Percentiles rank a stretch among this genome's conserved stretches.
phyloP scores from a whole-genome alignment of 495 filamentous ascomycete species.

The Xylaria castorea region DNA sequence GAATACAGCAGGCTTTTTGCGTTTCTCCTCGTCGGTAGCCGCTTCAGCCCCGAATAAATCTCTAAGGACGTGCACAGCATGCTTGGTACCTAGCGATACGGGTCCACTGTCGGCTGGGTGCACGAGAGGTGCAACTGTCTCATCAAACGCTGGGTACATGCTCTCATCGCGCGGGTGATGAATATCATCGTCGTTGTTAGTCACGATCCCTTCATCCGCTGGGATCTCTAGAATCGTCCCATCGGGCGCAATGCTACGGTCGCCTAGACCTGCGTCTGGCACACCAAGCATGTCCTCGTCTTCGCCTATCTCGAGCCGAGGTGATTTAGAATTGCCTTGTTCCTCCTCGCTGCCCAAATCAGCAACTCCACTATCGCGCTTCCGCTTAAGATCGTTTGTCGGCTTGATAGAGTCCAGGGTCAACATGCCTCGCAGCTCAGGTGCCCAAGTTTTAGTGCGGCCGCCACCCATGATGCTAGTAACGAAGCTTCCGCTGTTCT shows the following conservation, averaged over 20 bases:
- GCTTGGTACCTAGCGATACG: slow-evolving; percentile 87
- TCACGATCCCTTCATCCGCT: slow-evolving; percentile 61
- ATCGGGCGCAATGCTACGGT: slow-evolving; percentile 56
- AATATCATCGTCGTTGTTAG: slow-evolving; percentile 62
- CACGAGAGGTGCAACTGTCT: slow-evolving; percentile 73
- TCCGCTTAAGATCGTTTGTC: slow-evolving; percentile 85
- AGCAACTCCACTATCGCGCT: slow-evolving; percentile 87
- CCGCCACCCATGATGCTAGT: slow-evolving; percentile 78
- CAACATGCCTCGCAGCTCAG: slow-evolving; percentile 84
- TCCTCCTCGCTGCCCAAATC: slow-evolving; percentile 74
- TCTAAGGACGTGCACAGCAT: slow-evolving; percentile 92
- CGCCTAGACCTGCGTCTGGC: slow-evolving; percentile 55
- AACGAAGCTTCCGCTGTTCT: slow-evolving; percentile 87
- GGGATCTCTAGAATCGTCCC: slow-evolving; percentile 69
- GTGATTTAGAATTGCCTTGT: slow-evolving; percentile 64
- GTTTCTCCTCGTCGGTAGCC: slow-evolving; percentile 64
- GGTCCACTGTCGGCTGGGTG: slow-evolving; percentile 82
- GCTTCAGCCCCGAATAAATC: slow-evolving; percentile 78
- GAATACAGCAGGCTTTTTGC: slow-evolving; percentile 85
- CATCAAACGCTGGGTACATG: slow-evolving; percentile 68
- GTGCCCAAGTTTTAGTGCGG: slow-evolving; percentile 81
- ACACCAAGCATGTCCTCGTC: slow-evolving; percentile 61
- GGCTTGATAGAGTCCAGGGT: slow-evolving; percentile 80
- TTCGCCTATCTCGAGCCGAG: slow-evolving; percentile 71
- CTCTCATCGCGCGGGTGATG: slow-evolving; percentile 48